phyloP scores from a whole-genome alignment of 106 monocot species.

The Platanthera zijinensis region DNA sequence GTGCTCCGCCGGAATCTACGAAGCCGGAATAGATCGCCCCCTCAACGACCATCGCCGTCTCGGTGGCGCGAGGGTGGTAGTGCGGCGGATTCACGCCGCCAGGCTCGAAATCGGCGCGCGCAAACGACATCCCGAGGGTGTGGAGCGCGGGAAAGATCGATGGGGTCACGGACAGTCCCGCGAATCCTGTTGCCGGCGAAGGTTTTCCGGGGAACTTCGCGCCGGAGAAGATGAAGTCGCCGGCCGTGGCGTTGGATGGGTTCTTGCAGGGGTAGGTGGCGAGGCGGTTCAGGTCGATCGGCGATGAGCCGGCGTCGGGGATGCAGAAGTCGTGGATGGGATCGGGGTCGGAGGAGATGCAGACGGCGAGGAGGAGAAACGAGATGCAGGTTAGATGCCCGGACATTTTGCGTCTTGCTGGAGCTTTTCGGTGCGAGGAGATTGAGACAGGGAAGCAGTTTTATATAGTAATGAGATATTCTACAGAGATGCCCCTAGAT shows the following conservation, averaged over 20 bases:
- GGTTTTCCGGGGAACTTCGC: conserved; percentile 24
- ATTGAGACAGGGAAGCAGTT: background rate
- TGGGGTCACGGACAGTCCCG: conserved; percentile 37
- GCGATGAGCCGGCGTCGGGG: conserved; percentile 24
- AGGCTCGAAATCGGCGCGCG: conserved; percentile 37
- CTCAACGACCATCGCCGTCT: conserved; percentile 39
- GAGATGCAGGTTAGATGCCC: background rate
- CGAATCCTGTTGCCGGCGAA: conserved; percentile 24
- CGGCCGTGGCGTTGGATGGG: conserved; percentile 28
- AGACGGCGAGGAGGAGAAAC: background rate
- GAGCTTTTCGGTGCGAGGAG: background rate
- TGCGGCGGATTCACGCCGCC: conserved; percentile 59
- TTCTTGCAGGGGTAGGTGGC: conserved; percentile 37
- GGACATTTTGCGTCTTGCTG: background rate
- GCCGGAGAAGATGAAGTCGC: conserved; percentile 50
- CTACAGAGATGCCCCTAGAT: too few relatives aligned
- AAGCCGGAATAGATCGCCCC: conserved; percentile 46
- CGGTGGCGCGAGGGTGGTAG: conserved; percentile 64
- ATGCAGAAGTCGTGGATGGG: conserved; percentile 53
- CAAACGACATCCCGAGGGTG: conserved; percentile 63
- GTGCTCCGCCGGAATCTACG: conserved; percentile 33
- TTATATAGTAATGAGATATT: background rate
- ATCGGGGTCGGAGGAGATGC: conserved; percentile 24
- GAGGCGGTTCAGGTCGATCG: conserved; percentile 17
- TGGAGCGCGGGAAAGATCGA: conserved; percentile 37